Evolutionary conservation across 805 yeast species (phyloP).

Genomic region (Wickerhamiella occidentalis): DNA sequence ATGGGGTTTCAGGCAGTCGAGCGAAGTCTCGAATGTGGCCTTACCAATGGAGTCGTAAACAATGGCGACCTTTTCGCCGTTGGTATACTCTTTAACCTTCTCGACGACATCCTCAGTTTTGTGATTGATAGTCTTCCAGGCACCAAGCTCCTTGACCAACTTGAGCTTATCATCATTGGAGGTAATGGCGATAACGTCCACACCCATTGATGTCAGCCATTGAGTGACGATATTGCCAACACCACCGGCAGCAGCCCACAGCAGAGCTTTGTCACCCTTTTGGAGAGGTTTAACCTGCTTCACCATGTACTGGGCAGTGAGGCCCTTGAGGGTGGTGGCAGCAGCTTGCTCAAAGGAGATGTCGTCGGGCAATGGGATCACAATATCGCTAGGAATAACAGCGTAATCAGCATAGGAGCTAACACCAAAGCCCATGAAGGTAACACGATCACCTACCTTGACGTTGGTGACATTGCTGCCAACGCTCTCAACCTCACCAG

Average conservation of each 20-base stretch:
- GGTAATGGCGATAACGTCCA: slow-evolving; percentile 73
- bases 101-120: slow-evolving; percentile 24
- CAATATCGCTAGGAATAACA: slow-evolving; percentile 23
- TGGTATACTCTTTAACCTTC: slow-evolving; percentile 26
- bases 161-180: slow-evolving; percentile 62
- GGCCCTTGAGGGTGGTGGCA: slow-evolving; percentile 46
- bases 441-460: too few species aligned
- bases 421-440: too few species aligned
- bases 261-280: too few species aligned
- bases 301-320: too few species aligned
- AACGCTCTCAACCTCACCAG: too few species aligned
- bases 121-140: slow-evolving; percentile 49
- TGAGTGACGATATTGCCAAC: too few species aligned
- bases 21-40: slow-evolving; percentile 55
- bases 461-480: too few species aligned
- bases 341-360: slow-evolving; percentile 46
- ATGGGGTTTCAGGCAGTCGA: slow-evolving; percentile 44
- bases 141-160: slow-evolving; percentile 63
- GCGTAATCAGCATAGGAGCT: slow-evolving; percentile 75
- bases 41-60: slow-evolving; percentile 37
- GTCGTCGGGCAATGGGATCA: slow-evolving; percentile 41
- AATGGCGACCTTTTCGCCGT: slow-evolving; percentile 26
- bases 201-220: slow-evolving; percentile 58
- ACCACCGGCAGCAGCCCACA: too few species aligned
- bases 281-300: too few species aligned